Evolutionary conservation across 139 green algal genomes (phyloP), one percentile per base, ranked within the genome.

Genomic region (Asterochloris sp.): DNA sequence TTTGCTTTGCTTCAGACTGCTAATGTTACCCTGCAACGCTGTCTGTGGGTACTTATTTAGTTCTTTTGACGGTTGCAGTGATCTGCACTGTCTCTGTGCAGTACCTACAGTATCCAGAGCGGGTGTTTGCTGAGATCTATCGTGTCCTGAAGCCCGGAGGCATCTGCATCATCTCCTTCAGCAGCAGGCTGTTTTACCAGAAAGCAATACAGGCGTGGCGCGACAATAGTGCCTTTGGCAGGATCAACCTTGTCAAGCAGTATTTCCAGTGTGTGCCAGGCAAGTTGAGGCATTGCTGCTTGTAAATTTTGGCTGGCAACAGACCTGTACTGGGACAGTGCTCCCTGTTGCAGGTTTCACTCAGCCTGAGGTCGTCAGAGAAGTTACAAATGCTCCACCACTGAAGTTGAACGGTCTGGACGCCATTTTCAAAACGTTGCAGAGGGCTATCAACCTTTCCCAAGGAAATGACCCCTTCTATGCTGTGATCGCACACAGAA

Each of bases 61-160:
- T 29, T 76, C 71, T 54, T 29, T 2, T 76, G 80, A 67, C 60
- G 67, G 28, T 16, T 21, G n/a, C 74, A 47, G 63, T 47, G 11
- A 24, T 74, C 63, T 87, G 69, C 38, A 66, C n/a, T 62, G 78
- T 87, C 13, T 82, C 62, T 74, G 83, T 97, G 79, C 92, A 96
- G 86, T 97, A 96, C 86, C 29, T 95, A 64, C 90, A 97, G 87
- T 89, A 96, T 79, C 94, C 95, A 1, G 93, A 97, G 88, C 67
- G 86, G 10, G 94, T 98, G 27, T 94, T 98, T 83, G 89, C 88
- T 0, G 95, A 98, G 87, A 86, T 98, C 1, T 90, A 91, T 83
- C 85, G 95, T 16, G 92, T 98, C 69, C 86, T 98, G 27, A 93
- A 94, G 64, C 95, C 95, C 15, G 95, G 94, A 0, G 95, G 95